A percentile compares a stretch with the other conserved stretches of the same genome.
These are phyloP conservation scores for Colletotrichum sp. DNA, from an alignment of 2,329 filamentous ascomycete species.

Conservation along the genomic window DNA sequence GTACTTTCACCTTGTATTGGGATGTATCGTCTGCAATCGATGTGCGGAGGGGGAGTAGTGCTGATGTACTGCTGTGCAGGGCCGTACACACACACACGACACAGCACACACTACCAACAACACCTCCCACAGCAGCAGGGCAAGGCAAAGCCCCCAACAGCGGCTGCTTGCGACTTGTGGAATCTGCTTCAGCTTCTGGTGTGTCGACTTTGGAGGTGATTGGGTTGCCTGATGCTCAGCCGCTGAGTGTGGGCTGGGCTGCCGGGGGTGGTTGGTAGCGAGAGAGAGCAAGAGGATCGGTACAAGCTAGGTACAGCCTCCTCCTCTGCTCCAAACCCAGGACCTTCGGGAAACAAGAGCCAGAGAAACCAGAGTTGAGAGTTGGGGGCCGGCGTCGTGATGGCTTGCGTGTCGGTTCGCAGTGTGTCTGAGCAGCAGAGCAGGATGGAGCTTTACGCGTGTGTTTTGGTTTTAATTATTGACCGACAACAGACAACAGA, in stretches of 20 bases:
- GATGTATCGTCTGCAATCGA: background rate
- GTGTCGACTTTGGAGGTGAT: constrained; percentile 2
- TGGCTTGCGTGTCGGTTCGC: constrained; percentile 4
- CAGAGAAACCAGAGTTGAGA: background rate
- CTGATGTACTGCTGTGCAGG: background rate
- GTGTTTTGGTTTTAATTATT: background rate
- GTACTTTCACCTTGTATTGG: background rate
- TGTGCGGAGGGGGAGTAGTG: background rate
- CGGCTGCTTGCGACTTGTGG: constrained; percentile 1
- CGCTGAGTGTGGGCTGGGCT: background rate
- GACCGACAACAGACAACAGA: background rate
- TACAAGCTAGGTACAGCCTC: constrained; percentile 10
- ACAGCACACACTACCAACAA: background rate
- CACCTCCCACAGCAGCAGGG: background rate
- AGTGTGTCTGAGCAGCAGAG: background rate
- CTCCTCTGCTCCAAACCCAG: background rate
- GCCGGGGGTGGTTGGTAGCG: background rate
- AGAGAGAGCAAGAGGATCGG: background rate
- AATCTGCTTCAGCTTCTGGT: constrained; percentile 3
- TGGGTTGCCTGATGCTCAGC: constrained; percentile 14
- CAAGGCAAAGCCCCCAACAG: background rate
- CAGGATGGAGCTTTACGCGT: background rate
- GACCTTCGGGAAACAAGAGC: background rate
- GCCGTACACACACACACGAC: background rate
- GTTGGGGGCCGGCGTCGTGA: background rate